These are phyloP conservation scores for Cercospora janseana DNA, from an alignment of 2,329 filamentous ascomycete genomes.

Conservation along the genomic window DNA sequence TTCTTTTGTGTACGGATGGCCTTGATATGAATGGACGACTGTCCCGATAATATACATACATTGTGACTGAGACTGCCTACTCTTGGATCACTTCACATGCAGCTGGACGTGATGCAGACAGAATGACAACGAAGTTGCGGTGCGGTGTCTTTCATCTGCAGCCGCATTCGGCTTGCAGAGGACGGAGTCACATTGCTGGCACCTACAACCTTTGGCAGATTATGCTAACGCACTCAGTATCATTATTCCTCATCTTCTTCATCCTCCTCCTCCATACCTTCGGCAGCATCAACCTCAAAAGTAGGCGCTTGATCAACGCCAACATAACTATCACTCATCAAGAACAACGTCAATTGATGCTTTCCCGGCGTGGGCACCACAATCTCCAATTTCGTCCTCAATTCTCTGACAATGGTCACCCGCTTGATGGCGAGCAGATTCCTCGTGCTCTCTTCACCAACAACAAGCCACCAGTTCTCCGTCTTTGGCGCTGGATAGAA, in stretches of 20 bases:
- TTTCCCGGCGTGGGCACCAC: slow-evolving; percentile 80
- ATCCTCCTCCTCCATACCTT: slow-evolving; percentile 94
- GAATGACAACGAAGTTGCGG: too few relatives aligned
- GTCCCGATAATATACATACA: too few relatives aligned
- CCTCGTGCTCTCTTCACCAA: slow-evolving; percentile 87
- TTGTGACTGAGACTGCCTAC: too few relatives aligned
- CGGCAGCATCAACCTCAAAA: slow-evolving; percentile 80
- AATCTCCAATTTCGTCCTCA: slow-evolving; percentile 81
- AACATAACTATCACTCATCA: slow-evolving; percentile 97
- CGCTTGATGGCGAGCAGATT: slow-evolving; percentile 90
- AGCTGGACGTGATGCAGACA: too few relatives aligned
- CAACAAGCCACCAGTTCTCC: slow-evolving; percentile 98
- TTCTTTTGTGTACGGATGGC: too few relatives aligned
- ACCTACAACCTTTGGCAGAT: too few relatives aligned
- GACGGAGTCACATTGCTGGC: too few relatives aligned
- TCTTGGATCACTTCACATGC: too few relatives aligned
- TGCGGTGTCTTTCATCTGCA: too few relatives aligned
- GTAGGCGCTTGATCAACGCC: slow-evolving; percentile 94
- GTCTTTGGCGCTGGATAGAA: slow-evolving; percentile 91
- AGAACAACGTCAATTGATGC: slow-evolving; percentile 83
- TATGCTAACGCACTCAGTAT: too few relatives aligned
- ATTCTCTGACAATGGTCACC: slow-evolving; percentile 75
- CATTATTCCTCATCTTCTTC: slow-evolving; percentile 68
- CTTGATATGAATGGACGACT: too few relatives aligned
- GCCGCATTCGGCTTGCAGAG: too few relatives aligned